These are phyloP conservation scores for Paraphysoderma sedebokerense DNA, from an alignment of 371 early-diverging fungal genomes.

Conservation along the genomic window DNA sequence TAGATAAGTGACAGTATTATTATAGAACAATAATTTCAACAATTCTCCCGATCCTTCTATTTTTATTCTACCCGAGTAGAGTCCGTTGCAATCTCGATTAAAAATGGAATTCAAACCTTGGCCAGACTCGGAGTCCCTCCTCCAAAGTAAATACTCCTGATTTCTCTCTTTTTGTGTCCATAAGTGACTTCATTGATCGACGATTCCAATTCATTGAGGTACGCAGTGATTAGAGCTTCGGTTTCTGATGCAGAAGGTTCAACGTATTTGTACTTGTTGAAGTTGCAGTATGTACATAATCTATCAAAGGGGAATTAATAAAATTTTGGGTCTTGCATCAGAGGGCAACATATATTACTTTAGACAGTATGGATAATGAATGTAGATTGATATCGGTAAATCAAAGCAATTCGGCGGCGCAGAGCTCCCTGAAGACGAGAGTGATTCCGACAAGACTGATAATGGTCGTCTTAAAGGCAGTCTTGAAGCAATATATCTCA, in stretches of 20 bases:
- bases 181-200: slow-evolving; percentile 12
- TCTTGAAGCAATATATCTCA: too few species aligned
- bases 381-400: too few species aligned
- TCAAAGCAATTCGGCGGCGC: too few species aligned
- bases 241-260: slow-evolving; percentile 26
- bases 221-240: slow-evolving; percentile 31
- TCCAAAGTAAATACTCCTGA: slow-evolving; percentile 57
- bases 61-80: slow-evolving; percentile 3
- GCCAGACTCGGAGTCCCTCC: slow-evolving; percentile 55
- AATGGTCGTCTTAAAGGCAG: too few species aligned
- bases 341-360: not conserved
- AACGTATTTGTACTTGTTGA: slow-evolving; percentile 64
- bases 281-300: slow-evolving; percentile 71
- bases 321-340: not conserved
- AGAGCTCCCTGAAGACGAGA: too few species aligned
- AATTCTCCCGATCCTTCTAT: slow-evolving; percentile 16
- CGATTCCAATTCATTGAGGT: slow-evolving; percentile 27
- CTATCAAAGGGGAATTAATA: slow-evolving; percentile 7
- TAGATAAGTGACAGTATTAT: too few species aligned
- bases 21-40: slow-evolving; percentile 17
- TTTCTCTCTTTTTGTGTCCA: slow-evolving; percentile 12
- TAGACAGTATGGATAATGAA: slow-evolving; percentile 75
- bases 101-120: not conserved
- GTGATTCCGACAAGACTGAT: too few species aligned
- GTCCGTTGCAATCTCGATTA: not conserved